Conservation (phyloP, 257 asterid species). For the Solanum arcanum region DNA sequence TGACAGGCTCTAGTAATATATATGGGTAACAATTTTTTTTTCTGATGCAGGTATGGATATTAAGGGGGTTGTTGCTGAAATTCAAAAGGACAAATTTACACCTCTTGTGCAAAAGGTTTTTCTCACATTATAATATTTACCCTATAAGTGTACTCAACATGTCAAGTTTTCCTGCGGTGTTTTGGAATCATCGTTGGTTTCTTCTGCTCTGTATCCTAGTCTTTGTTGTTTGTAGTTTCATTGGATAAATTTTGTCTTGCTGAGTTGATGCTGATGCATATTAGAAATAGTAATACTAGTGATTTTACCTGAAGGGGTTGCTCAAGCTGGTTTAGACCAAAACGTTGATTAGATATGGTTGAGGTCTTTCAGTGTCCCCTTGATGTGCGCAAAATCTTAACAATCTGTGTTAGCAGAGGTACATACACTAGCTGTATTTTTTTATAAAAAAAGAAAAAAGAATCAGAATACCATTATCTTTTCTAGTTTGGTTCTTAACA, state of each 20-base stretch:
- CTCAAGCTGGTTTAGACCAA: slow-evolving; percentile 57
- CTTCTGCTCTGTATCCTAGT: background rate
- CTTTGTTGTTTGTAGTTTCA: background rate
- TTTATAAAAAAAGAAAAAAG: background rate
- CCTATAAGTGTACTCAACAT: slow-evolving; percentile 2
- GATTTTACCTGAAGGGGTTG: slow-evolving; percentile 71
- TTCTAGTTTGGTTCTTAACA: background rate
- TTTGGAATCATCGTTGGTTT: background rate
- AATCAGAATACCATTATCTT: background rate
- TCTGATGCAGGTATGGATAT: slow-evolving; percentile 96
- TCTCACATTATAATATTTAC: slow-evolving; percentile 11
- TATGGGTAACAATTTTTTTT: slow-evolving; percentile 44
- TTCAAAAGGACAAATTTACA: slow-evolving; percentile 76
- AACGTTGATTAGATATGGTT: slow-evolving; percentile 44
- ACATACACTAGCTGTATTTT: background rate
- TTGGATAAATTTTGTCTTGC: background rate
- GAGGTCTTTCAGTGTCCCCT: slow-evolving; percentile 41
- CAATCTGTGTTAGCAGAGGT: background rate
- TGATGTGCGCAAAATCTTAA: background rate
- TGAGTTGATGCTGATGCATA: slow-evolving; percentile 8
- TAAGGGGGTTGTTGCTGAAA: slow-evolving; percentile 94
- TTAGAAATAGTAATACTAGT: slow-evolving; percentile 12
- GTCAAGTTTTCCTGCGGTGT: background rate
- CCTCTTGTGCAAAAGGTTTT: slow-evolving; percentile 83
- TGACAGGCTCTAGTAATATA: slow-evolving; percentile 5